Evolutionary conservation across 2,329 filamentous ascomycete species (phyloP).

Genomic region (Leptographium galeiforme): DNA sequence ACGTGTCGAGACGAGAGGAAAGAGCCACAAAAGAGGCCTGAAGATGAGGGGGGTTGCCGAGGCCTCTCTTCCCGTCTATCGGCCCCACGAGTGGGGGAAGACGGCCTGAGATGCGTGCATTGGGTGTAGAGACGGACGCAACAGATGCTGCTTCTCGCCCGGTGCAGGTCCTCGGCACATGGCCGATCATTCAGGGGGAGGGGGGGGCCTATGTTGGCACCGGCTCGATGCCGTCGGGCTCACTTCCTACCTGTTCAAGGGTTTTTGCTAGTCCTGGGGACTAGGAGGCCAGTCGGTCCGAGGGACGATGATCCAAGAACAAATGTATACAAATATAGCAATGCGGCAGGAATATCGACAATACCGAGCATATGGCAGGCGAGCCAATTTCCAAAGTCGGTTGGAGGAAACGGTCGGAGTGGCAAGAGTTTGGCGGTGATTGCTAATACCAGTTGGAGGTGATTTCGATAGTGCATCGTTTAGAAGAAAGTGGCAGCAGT

Average conservation of each 20-base stretch:
- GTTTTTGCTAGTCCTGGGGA: neutral
- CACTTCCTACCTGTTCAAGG: neutral
- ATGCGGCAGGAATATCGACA: neutral
- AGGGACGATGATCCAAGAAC: neutral
- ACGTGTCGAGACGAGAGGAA: neutral
- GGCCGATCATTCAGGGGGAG: neutral
- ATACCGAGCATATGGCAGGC: neutral
- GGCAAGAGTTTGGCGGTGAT: conserved; percentile 2
- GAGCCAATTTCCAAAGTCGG: neutral
- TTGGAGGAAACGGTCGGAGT: neutral
- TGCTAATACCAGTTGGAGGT: conserved; percentile 1
- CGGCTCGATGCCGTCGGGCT: neutral
- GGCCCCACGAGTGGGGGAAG: neutral
- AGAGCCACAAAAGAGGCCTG: neutral
- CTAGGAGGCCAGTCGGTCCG: neutral
- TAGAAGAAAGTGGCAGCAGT: conserved; percentile 3
- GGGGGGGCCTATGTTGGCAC: neutral
- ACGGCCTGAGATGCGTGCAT: neutral
- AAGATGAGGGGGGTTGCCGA: neutral
- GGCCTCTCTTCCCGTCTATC: neutral
- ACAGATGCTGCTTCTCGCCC: neutral
- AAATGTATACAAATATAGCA: neutral
- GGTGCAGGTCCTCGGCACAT: neutral
- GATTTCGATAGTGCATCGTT: conserved; percentile 4
- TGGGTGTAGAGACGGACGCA: neutral